Conservation (phyloP, 345 rosid genomes). For the Syzygium aqueum region DNA sequence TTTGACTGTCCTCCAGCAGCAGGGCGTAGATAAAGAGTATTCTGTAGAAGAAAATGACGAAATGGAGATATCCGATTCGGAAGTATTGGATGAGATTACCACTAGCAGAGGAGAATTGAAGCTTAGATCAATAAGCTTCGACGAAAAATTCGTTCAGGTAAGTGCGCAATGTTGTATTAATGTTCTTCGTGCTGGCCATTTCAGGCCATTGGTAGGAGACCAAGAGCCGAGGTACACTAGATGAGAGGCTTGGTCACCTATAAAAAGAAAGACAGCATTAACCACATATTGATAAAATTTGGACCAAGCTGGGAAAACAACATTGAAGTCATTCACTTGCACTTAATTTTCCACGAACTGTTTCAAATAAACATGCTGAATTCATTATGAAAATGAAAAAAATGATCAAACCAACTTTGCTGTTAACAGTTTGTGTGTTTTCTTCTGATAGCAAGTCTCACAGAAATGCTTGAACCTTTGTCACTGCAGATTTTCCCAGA, state of each 20-base stretch:
- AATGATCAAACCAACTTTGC: not conserved
- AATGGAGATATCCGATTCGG: slow-evolving; percentile 2
- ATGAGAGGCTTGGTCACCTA: not conserved
- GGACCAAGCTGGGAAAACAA: not conserved
- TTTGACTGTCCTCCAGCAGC: not conserved
- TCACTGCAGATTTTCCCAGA: not conserved
- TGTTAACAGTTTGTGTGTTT: not conserved
- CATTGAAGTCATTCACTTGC: not conserved
- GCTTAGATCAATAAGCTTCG: slow-evolving; percentile 11
- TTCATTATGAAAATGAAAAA: not conserved
- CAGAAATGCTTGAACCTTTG: not conserved
- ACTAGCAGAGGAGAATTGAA: slow-evolving; percentile 25
- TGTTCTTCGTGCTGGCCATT: not conserved
- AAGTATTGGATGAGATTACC: slow-evolving; percentile 17
- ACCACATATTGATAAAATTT: not conserved
- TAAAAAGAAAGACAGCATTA: not conserved
- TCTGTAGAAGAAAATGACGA: not conserved
- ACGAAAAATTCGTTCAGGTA: slow-evolving; percentile 5
- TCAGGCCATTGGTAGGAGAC: not conserved
- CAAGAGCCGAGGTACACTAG: not conserved
- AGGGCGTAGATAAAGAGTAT: not conserved
- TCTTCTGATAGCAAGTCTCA: not conserved
- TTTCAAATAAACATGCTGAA: not conserved
- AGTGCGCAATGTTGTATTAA: not conserved
- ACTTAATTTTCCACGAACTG: not conserved